A percentile compares a stretch with the other conserved stretches of the same genome.
These are phyloP conservation scores for Pleurotus pulmonarius DNA, from an alignment of 768 basidiomycete species.

Conservation along the genomic window DNA sequence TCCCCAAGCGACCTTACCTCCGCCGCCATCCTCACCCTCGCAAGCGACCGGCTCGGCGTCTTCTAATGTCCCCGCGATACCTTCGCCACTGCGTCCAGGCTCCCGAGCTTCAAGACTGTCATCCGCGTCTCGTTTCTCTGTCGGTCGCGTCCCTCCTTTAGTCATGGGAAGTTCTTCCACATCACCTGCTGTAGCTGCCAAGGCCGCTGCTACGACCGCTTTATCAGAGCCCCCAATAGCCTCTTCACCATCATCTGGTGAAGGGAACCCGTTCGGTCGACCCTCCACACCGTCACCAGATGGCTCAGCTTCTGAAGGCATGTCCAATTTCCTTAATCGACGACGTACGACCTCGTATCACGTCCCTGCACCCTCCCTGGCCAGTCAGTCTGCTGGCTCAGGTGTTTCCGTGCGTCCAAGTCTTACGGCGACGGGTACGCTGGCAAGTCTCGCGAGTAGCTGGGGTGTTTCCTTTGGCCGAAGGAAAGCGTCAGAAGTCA, in stretches of 20 bases:
- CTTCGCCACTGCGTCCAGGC: slow-evolving; percentile 66
- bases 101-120: slow-evolving; percentile 72
- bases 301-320: slow-evolving; percentile 59
- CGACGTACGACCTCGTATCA: slow-evolving; percentile 62
- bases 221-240: slow-evolving; percentile 52
- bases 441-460: slow-evolving; percentile 58
- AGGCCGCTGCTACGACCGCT: slow-evolving; percentile 68
- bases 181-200: slow-evolving; percentile 37
- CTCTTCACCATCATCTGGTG: slow-evolving; percentile 40
- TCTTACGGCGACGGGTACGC: slow-evolving; percentile 43
- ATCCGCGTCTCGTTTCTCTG: slow-evolving; percentile 65
- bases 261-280: slow-evolving; percentile 35
- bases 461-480: slow-evolving; percentile 66
- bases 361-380: slow-evolving; percentile 44
- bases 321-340: slow-evolving; percentile 44
- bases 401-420: slow-evolving; percentile 24
- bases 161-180: slow-evolving; percentile 43
- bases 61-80: slow-evolving; percentile 29
- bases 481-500: slow-evolving; percentile 37
- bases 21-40: slow-evolving; percentile 33
- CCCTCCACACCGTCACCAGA: slow-evolving; percentile 54
- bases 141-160: slow-evolving; percentile 52
- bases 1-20: slow-evolving; percentile 26
- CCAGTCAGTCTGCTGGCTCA: slow-evolving; percentile 21
- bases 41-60: slow-evolving; percentile 30